A percentile compares a stretch with the other conserved stretches of the same genome.
Conservation (phyloP, 1,284 basidiomycete species). For the Cryptococcus sp. region DNA sequence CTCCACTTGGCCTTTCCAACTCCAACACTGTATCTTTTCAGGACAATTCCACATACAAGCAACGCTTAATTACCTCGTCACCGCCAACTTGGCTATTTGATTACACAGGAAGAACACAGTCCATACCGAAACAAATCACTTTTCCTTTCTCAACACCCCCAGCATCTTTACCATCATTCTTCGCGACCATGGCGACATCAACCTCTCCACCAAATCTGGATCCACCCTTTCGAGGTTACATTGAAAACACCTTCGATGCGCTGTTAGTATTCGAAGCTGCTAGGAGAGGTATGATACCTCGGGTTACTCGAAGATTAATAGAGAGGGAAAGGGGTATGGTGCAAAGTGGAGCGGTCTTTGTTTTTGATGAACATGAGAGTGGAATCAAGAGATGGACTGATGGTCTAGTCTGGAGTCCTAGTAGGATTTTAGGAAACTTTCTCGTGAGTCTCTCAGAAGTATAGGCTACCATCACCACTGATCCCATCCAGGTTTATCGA, state of each 20-base stretch:
- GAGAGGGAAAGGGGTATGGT: slow-evolving; percentile 92
- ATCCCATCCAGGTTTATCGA: slow-evolving; percentile 61
- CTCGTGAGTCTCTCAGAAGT: slow-evolving; percentile 51
- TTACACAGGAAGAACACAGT: too few relatives aligned
- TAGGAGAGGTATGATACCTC: slow-evolving; percentile 78
- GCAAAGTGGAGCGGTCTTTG: slow-evolving; percentile 88
- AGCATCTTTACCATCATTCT: too few relatives aligned
- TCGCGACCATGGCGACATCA: neutral
- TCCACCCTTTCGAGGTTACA: slow-evolving; percentile 87
- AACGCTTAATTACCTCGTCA: too few relatives aligned
- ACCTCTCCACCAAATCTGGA: slow-evolving; percentile 51
- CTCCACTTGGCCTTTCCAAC: too few relatives aligned
- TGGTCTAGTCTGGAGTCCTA: slow-evolving; percentile 78
- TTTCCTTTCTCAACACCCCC: too few relatives aligned
- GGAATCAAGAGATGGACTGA: slow-evolving; percentile 99
- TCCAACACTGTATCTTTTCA: too few relatives aligned
- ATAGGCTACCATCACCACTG: neutral
- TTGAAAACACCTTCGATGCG: slow-evolving; percentile 91
- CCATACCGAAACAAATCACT: too few relatives aligned
- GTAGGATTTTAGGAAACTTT: slow-evolving; percentile 78
- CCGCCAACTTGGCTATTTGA: too few relatives aligned
- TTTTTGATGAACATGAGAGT: slow-evolving; percentile 95
- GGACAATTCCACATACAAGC: too few relatives aligned
- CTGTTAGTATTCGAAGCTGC: slow-evolving; percentile 94
- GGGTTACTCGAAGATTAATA: slow-evolving; percentile 88